These are phyloP conservation scores for Trichophyton equinum DNA, from an alignment of 2,329 filamentous ascomycete genomes.

Conservation along the genomic window DNA sequence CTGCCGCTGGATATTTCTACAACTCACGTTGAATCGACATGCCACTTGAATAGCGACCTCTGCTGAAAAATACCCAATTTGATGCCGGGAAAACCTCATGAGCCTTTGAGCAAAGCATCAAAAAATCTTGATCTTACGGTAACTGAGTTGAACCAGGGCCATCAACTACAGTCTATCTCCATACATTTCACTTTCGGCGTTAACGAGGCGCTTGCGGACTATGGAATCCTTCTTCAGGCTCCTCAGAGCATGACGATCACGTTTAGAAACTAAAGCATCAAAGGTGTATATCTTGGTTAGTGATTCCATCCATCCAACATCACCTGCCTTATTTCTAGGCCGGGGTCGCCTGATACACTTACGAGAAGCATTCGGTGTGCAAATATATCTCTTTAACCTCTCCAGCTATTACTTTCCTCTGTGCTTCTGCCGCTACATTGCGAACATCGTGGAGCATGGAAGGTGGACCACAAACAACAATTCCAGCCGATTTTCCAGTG, in stretches of 20 bases:
- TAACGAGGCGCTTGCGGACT: no score
- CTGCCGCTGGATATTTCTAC: not conserved
- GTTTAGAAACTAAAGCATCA: not conserved
- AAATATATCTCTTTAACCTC: conserved; percentile 31
- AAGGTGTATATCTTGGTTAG: not conserved
- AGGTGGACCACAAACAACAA: conserved; percentile 30
- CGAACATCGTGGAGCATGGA: conserved; percentile 39
- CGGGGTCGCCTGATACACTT: conserved; percentile 17
- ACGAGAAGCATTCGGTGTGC: conserved; percentile 39
- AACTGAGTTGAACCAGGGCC: no score
- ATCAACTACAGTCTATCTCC: no score
- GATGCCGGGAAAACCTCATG: no score
- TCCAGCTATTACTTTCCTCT: conserved; percentile 26
- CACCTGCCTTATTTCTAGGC: no score
- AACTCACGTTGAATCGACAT: not conserved
- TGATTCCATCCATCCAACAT: not conserved
- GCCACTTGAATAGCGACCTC: no score
- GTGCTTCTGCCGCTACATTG: conserved; percentile 35
- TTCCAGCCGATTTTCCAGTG: conserved; percentile 15
- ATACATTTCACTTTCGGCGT: no score
- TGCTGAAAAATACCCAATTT: no score
- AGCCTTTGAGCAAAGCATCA: no score
- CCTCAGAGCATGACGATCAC: not conserved
- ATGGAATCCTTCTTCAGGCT: no score
- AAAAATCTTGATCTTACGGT: no score